Conservation (phyloP, 1,284 basidiomycete species). For the Trichosporon asahii region DNA sequence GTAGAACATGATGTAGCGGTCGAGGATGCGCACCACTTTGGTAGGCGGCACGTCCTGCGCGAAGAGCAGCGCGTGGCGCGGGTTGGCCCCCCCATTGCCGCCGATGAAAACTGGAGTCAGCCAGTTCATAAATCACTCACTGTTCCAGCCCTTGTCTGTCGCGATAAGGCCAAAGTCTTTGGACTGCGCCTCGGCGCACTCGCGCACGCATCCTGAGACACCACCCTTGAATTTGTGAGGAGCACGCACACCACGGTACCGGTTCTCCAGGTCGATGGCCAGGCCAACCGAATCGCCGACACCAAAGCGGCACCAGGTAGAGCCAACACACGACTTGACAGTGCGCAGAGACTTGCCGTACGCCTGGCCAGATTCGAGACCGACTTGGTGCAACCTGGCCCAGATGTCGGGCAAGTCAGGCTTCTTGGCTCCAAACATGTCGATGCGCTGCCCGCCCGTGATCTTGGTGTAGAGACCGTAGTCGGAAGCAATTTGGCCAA, state of each 20-base stretch:
- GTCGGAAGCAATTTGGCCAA: no score
- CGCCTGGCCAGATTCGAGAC: constrained; percentile 58
- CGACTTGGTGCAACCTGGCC: no score
- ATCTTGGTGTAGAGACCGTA: no score
- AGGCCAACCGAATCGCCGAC: constrained; percentile 72
- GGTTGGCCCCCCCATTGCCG: no score
- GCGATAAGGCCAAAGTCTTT: constrained; percentile 77
- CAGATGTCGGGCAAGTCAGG: no score
- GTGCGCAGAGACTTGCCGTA: constrained; percentile 64
- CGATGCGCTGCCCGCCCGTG: no score
- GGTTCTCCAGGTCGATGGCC: constrained; percentile 67
- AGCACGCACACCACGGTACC: constrained; percentile 64
- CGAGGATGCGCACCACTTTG: constrained; percentile 63
- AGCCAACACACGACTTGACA: constrained; percentile 62
- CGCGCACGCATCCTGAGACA: constrained; percentile 69
- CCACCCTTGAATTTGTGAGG: constrained; percentile 54
- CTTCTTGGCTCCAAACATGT: no score
- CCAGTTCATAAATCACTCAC: constrained; percentile 44
- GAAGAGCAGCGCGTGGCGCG: constrained; percentile 45
- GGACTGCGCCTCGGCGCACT: constrained; percentile 71
- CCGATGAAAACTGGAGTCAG: no score
- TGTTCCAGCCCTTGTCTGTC: constrained; percentile 72
- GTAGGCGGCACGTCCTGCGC: constrained; percentile 61
- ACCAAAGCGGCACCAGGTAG: constrained; percentile 70
- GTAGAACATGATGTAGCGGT: constrained; percentile 69